phyloP scores from a whole-genome alignment of 805 yeast species.

The Kluyveromyces lactis region DNA sequence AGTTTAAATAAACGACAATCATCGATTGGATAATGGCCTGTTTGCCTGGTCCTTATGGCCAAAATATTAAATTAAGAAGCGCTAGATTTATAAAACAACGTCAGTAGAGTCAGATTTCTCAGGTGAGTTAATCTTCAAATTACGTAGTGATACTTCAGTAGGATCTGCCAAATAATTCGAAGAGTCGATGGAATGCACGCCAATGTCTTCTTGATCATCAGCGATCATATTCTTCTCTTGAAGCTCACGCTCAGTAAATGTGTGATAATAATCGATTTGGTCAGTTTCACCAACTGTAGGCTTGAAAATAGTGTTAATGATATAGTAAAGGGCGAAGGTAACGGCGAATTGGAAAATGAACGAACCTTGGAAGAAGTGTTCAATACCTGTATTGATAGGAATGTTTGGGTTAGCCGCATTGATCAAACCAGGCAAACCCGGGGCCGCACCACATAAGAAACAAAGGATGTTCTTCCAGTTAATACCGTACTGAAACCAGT shows the following conservation, averaged over 20 bases:
- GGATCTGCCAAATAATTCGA: not conserved
- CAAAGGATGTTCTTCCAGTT: conserved; percentile 6
- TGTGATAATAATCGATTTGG: not conserved
- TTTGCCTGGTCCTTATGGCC: no score
- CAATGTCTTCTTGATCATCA: not conserved
- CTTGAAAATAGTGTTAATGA: conserved; percentile 9
- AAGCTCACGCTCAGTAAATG: not conserved
- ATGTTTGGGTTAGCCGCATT: conserved; percentile 6
- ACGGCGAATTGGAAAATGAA: not conserved
- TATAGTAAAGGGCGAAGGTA: conserved; percentile 2
- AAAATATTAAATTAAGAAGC: no score
- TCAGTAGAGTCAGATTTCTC: not conserved
- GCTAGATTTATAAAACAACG: not conserved
- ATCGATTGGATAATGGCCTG: no score
- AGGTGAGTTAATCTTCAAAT: not conserved
- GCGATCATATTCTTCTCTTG: not conserved
- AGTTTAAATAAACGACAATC: no score
- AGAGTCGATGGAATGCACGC: not conserved
- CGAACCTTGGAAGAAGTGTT: conserved; percentile 8
- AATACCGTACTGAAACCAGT: conserved; percentile 9
- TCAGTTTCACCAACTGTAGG: not conserved
- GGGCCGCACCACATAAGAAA: conserved; percentile 5
- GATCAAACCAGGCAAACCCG: conserved; percentile 10
- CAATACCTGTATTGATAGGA: conserved; percentile 5
- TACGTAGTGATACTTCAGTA: not conserved